phyloP scores from a whole-genome alignment of 306 rosid genomes.

The Lathyrus oleraceus region DNA sequence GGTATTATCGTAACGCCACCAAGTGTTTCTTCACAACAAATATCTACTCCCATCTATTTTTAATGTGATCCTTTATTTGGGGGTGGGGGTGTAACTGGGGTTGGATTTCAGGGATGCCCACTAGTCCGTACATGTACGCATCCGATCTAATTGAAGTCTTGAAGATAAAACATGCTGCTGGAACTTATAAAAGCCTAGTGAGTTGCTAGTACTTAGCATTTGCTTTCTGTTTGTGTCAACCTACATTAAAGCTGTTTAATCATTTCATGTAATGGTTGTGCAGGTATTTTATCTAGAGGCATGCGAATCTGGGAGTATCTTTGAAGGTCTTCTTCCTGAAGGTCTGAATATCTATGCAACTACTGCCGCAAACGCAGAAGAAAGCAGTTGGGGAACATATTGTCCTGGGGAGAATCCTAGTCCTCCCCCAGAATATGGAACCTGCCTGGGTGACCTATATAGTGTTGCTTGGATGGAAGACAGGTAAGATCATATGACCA shows the following conservation, averaged over 20 bases:
- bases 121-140: slow-evolving; percentile 68
- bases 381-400: slow-evolving; percentile 96
- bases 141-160: slow-evolving; percentile 64
- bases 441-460: slow-evolving; percentile 89
- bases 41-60: slow-evolving; percentile 19
- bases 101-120: slow-evolving; percentile 75
- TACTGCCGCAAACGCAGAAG: slow-evolving; percentile 83
- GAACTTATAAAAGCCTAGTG: slow-evolving; percentile 78
- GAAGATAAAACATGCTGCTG: slow-evolving; percentile 77
- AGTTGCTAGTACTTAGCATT: slow-evolving; percentile 33
- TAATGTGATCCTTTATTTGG: slow-evolving; percentile 11
- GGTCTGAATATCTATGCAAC: slow-evolving; percentile 85
- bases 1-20: not conserved
- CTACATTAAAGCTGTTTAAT: slow-evolving; percentile 7
- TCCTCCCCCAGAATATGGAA: slow-evolving; percentile 83
- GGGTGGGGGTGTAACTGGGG: not conserved
- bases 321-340: slow-evolving; percentile 86
- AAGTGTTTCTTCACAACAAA: not conserved
- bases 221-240: slow-evolving; percentile 18
- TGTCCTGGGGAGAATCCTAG: slow-evolving; percentile 86
- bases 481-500: slow-evolving; percentile 49
- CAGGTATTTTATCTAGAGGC: slow-evolving; percentile 97
- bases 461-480: slow-evolving; percentile 99
- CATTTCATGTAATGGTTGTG: slow-evolving; percentile 22
- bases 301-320: slow-evolving; percentile 95